Conservation (phyloP, 352 stramenopile genomes). For the Phytophthora pseudosyringae region DNA sequence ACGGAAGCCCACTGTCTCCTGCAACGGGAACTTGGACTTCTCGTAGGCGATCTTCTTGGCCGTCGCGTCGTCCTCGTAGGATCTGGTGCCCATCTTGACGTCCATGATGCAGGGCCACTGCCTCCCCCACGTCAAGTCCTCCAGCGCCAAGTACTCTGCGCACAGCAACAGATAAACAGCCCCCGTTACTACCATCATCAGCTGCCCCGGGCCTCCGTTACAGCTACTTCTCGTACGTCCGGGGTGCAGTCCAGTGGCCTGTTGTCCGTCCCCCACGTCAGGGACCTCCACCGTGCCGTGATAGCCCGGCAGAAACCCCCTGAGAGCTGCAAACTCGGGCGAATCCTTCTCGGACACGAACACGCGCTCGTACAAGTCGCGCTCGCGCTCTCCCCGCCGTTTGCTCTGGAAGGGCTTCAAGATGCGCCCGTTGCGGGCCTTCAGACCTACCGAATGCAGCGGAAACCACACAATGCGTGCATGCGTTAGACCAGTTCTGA, state of each 20-base stretch:
- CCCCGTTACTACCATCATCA: background rate
- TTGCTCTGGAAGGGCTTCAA: slow-evolving; percentile 90
- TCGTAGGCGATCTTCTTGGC: slow-evolving; percentile 92
- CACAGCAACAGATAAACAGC: background rate
- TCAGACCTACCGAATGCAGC: slow-evolving; percentile 53
- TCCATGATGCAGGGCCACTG: slow-evolving; percentile 94
- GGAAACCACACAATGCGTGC: background rate
- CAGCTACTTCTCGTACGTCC: slow-evolving; percentile 36
- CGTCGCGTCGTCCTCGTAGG: slow-evolving; percentile 92
- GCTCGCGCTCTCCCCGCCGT: slow-evolving; percentile 71
- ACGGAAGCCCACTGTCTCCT: slow-evolving; percentile 92
- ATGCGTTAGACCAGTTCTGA: background rate
- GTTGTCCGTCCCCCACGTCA: slow-evolving; percentile 20
- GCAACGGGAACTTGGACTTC: slow-evolving; percentile 92
- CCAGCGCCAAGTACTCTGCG: slow-evolving; percentile 88
- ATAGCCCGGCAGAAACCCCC: slow-evolving; percentile 65
- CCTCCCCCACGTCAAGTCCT: slow-evolving; percentile 90
- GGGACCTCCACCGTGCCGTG: slow-evolving; percentile 55
- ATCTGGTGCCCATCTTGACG: slow-evolving; percentile 96
- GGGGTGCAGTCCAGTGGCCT: slow-evolving; percentile 32
- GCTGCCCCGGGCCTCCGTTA: background rate
- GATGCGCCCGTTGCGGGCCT: slow-evolving; percentile 67
- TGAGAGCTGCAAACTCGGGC: slow-evolving; percentile 37
- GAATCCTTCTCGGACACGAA: slow-evolving; percentile 38
- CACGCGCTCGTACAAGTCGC: slow-evolving; percentile 80